Evolutionary conservation across 352 stramenopile genomes (phyloP).

Genomic region (Elongisporangium undulatum): DNA sequence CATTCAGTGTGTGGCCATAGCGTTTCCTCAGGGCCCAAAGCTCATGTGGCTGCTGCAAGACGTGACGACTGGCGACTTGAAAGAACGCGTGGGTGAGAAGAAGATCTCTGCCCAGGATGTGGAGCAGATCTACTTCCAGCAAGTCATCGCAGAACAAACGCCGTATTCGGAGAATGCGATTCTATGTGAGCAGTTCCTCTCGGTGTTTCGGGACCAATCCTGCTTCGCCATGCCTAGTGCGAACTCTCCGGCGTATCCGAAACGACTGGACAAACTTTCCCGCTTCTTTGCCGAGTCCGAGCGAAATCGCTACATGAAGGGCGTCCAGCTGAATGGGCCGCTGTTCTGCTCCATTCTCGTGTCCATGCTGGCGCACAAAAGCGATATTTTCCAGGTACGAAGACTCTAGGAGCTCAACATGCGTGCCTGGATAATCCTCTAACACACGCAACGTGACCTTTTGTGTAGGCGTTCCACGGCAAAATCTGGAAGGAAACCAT

Average conservation of each 20-base stretch:
- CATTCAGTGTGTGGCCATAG: slow-evolving; percentile 13
- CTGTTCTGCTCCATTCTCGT: slow-evolving; percentile 67
- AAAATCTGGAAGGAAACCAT: slow-evolving; percentile 76
- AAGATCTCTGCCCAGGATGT: slow-evolving; percentile 48
- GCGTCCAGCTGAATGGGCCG: slow-evolving; percentile 65
- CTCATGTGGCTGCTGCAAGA: slow-evolving; percentile 74
- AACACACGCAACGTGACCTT: neutral
- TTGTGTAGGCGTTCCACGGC: slow-evolving; percentile 47
- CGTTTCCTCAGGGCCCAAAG: slow-evolving; percentile 70
- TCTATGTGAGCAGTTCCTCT: slow-evolving; percentile 41
- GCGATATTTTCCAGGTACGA: slow-evolving; percentile 61
- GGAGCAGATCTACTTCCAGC: slow-evolving; percentile 59
- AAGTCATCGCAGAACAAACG: slow-evolving; percentile 29
- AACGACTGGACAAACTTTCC: slow-evolving; percentile 60
- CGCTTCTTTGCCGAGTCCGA: slow-evolving; percentile 52
- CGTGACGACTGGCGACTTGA: slow-evolving; percentile 49
- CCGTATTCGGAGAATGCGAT: slow-evolving; percentile 10
- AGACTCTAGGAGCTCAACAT: neutral
- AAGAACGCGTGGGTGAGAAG: slow-evolving; percentile 50
- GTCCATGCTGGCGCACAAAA: slow-evolving; percentile 65
- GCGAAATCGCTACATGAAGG: slow-evolving; percentile 63
- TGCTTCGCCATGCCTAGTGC: slow-evolving; percentile 46
- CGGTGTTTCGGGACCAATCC: slow-evolving; percentile 47
- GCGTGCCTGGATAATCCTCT: neutral
- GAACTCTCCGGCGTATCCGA: slow-evolving; percentile 39